phyloP scores from a whole-genome alignment of 352 stramenopile genomes.

The Phytophthora vignae region DNA sequence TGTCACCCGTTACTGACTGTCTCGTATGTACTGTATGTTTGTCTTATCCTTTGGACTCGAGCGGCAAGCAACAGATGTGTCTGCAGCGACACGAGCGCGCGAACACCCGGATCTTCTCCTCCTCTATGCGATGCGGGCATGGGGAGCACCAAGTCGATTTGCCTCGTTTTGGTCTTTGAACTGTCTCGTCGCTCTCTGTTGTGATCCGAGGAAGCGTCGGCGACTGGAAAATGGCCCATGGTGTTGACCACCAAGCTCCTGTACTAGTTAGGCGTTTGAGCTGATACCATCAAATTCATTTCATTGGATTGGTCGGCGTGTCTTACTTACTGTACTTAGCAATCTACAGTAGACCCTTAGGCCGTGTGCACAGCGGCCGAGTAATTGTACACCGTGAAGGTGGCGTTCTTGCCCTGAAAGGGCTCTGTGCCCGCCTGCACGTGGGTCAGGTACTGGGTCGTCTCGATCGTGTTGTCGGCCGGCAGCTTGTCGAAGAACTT shows the following conservation, averaged over 20 bases:
- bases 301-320: neutral
- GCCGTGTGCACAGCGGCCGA: slow-evolving; percentile 21
- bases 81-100: neutral
- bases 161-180: neutral
- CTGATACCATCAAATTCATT: neutral
- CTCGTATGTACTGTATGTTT: no score
- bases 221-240: neutral
- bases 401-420: slow-evolving; percentile 41
- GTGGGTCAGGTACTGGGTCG: slow-evolving; percentile 38
- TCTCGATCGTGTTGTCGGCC: slow-evolving; percentile 28
- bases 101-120: neutral
- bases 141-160: slow-evolving; percentile 1
- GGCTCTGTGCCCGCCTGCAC: slow-evolving; percentile 44
- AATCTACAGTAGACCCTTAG: slow-evolving; percentile 1
- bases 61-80: neutral
- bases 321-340: neutral
- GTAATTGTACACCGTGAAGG: slow-evolving; percentile 32
- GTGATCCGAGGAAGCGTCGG: neutral
- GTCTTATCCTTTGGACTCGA: no score
- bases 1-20: no score
- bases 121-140: neutral
- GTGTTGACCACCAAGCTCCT: neutral
- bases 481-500: slow-evolving; percentile 35
- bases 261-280: neutral
- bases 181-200: neutral